A percentile compares a stretch with the other conserved stretches of the same genome.
phyloP scores from a whole-genome alignment of 495 filamentous ascomycete species.

The Jackrogersella minutella region DNA sequence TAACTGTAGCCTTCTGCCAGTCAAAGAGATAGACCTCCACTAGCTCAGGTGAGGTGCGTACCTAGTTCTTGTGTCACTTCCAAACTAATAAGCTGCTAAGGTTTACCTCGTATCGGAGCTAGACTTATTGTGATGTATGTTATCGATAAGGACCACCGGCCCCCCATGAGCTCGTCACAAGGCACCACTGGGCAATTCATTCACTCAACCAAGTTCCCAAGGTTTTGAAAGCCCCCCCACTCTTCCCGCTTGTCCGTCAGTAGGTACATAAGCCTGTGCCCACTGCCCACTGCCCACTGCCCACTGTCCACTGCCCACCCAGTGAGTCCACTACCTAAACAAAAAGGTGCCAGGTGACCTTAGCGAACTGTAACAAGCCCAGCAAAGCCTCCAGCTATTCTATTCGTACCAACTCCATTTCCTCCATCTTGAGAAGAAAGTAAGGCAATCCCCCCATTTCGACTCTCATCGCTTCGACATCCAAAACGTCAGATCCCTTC shows the following conservation, averaged over 20 bases:
- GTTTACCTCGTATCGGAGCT: neutral
- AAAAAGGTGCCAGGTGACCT: slow-evolving; percentile 21
- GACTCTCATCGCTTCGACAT: slow-evolving; percentile 6
- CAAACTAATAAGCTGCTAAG: no score
- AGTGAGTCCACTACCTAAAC: slow-evolving; percentile 1
- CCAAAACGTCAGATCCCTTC: neutral
- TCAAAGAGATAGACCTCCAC: no score
- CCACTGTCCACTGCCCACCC: no score
- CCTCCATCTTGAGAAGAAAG: neutral
- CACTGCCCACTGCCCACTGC: no score
- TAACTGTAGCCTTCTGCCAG: no score
- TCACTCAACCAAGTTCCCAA: slow-evolving; percentile 4
- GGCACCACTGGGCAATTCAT: slow-evolving; percentile 8
- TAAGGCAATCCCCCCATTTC: neutral
- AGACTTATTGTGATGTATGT: neutral
- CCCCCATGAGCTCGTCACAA: slow-evolving; percentile 32
- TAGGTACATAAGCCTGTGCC: no score
- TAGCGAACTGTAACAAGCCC: neutral
- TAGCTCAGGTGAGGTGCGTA: no score
- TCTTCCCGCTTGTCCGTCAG: slow-evolving; percentile 10
- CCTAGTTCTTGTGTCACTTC: no score
- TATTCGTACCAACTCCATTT: neutral
- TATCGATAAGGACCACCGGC: slow-evolving; percentile 17
- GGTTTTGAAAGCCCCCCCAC: neutral
- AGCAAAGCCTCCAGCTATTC: neutral